phyloP scores from a whole-genome alignment of 1,284 basidiomycete species.

The Apiotrichum mycotoxinovorans region DNA sequence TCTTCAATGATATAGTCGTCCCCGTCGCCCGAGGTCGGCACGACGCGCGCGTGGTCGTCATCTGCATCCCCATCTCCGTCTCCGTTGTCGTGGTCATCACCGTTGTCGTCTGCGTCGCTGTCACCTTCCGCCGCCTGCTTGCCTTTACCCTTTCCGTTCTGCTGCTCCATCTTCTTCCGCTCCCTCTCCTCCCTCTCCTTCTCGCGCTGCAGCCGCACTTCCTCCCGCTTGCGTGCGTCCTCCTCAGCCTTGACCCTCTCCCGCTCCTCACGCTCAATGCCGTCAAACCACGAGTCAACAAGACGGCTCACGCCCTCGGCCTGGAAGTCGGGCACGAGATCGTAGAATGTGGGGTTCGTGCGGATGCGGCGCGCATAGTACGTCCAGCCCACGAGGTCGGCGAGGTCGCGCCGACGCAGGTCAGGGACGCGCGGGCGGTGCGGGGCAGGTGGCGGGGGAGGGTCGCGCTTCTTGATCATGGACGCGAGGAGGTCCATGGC shows the following conservation, averaged over 20 bases:
- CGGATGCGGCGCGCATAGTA: slow-evolving; percentile 68
- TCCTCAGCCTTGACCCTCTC: neutral
- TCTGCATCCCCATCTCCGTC: neutral
- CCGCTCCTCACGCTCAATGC: slow-evolving; percentile 5
- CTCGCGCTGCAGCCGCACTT: neutral
- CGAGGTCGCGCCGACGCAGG: slow-evolving; percentile 62
- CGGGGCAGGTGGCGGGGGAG: slow-evolving; percentile 24
- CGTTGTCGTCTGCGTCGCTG: neutral
- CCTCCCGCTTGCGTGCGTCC: slow-evolving; percentile 2
- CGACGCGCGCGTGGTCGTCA: neutral
- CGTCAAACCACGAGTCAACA: slow-evolving; percentile 56
- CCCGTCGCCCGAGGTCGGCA: neutral
- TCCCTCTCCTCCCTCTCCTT: slow-evolving; percentile 2
- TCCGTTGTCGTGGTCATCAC: neutral
- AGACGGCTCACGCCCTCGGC: slow-evolving; percentile 65
- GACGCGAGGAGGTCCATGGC: slow-evolving; percentile 7
- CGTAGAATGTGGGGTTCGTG: slow-evolving; percentile 86
- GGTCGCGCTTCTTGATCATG: slow-evolving; percentile 27
- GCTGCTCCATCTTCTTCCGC: neutral
- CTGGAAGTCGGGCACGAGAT: slow-evolving; percentile 52
- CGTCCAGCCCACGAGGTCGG: slow-evolving; percentile 76
- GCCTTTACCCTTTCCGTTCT: neutral
- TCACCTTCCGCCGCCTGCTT: neutral
- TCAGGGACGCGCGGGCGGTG: slow-evolving; percentile 43
- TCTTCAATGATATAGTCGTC: slow-evolving; percentile 4